Conservation (phyloP, 192 early-diverging fungal species). For the Coemansia sp. region DNA sequence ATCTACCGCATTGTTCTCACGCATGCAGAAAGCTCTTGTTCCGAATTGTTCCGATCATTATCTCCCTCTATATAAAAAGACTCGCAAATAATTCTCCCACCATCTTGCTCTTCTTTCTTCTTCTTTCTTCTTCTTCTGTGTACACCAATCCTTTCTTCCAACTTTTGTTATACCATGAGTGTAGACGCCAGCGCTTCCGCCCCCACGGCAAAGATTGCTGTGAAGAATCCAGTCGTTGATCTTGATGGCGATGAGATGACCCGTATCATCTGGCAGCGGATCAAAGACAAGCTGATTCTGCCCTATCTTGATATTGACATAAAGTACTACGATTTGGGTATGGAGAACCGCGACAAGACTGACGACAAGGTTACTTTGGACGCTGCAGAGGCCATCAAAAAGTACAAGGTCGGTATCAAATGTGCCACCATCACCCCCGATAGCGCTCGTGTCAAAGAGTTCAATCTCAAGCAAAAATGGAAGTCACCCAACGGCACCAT, state of each 20-base stretch:
- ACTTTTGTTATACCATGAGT: slow-evolving; percentile 29
- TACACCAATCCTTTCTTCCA: background rate
- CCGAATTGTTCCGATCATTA: slow-evolving; percentile 5
- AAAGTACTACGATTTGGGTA: slow-evolving; percentile 95
- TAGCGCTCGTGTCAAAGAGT: slow-evolving; percentile 90
- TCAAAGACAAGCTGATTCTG: slow-evolving; percentile 88
- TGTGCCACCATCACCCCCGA: slow-evolving; percentile 99
- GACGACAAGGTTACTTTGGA: slow-evolving; percentile 93
- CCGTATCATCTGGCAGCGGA: slow-evolving; percentile 93
- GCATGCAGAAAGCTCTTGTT: background rate
- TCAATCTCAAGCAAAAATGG: slow-evolving; percentile 97
- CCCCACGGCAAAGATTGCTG: slow-evolving; percentile 62
- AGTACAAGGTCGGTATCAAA: slow-evolving; percentile 98
- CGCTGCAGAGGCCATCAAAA: slow-evolving; percentile 93
- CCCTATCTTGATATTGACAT: slow-evolving; percentile 88
- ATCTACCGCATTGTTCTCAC: background rate
- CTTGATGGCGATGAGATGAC: slow-evolving; percentile 99
- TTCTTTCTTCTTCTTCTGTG: background rate
- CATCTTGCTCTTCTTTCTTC: background rate
- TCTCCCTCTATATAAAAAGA: background rate
- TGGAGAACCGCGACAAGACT: slow-evolving; percentile 93
- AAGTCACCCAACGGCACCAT: slow-evolving; percentile 97
- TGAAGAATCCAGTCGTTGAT: slow-evolving; percentile 84
- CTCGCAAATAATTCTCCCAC: background rate
- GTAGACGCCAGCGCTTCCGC: slow-evolving; percentile 38